Base-by-base conservation (phyloP, 73 alveolate genomes). In the Effrenium voratum region DNA sequence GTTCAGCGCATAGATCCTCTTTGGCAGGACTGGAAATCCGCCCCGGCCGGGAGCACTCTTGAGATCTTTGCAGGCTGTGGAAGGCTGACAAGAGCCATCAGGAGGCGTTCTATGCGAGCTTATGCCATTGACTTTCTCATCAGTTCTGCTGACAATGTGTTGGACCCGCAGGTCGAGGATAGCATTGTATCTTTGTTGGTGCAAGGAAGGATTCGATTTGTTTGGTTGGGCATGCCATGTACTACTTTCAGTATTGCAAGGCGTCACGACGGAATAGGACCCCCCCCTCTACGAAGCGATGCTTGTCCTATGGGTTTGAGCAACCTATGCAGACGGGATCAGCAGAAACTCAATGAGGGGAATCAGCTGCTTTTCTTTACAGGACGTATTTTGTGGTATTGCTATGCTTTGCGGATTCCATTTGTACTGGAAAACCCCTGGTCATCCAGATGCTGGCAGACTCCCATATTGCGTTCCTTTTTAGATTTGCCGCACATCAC, bases 41-140 rank as follows among this genome's bases (percentile, higher is more conserved):
- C n/a, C n/a, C n/a, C n/a, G n/a, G n/a, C n/a, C n/a, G n/a, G n/a
- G n/a, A n/a, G 26, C 38, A 10, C 28, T 49, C 52, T 81, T 8
- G 92, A 46, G 43, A n/a, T 81, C 30, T 81, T 81, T 26, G 57
- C 92, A 2, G 92, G 92, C 3, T n/a, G 92, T 81, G 92, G 92
- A 2, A 4, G 92, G 28, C 75, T 81, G 40, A 2, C n/a, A 38
- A 10, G 13, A 1, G 75, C 92, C 1, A 34, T 50, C 26, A 1
- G 38, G 73, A 1, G n/a, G 2, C 2, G 5, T 0, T 45, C 75
- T 0, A n/a, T 81, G 16, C 40, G 8, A 34, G 73, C 50, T 12
- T 81, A 30, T 15, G 47, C 66, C 66, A 52, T 52, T 52, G 92
- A 81, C 75, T 26, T 3, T 16, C 26, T 15, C 59, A 3, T 2